Evolutionary conservation across 129 eudicot genomes (phyloP).

Genomic region (Artemisia argyi): DNA sequence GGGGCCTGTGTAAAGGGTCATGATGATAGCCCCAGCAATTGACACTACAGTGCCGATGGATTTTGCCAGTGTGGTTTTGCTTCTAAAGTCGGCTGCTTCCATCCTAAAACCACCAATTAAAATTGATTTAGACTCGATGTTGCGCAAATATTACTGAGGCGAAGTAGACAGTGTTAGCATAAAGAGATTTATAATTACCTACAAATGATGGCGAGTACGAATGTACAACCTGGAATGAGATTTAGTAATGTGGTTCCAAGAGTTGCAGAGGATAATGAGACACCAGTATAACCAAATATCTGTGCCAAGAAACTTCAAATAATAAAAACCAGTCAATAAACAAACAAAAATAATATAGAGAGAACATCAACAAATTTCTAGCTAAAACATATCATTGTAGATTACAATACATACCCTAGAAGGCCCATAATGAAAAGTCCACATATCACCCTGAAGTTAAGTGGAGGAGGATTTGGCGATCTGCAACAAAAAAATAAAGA

Average conservation of each 20-base stretch:
- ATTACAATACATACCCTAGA: slow-evolving; percentile 63
- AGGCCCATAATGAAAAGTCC: slow-evolving; percentile 64
- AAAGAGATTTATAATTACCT: slow-evolving; percentile 40
- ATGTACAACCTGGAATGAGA: slow-evolving; percentile 84
- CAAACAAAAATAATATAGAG: no score
- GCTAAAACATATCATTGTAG: neutral
- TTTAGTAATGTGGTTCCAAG: slow-evolving; percentile 79
- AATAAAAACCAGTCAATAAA: neutral
- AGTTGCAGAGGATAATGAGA: slow-evolving; percentile 61
- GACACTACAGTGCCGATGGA: slow-evolving; percentile 67
- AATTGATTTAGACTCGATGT: slow-evolving; percentile 22
- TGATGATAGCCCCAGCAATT: slow-evolving; percentile 69
- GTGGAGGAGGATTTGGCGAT: slow-evolving; percentile 47
- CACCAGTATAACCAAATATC: slow-evolving; percentile 80
- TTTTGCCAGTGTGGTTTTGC: slow-evolving; percentile 53
- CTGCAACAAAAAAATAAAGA: slow-evolving; percentile 34
- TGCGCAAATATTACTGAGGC: neutral
- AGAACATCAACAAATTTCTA: no score
- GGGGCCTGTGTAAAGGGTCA: slow-evolving; percentile 78
- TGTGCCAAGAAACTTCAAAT: slow-evolving; percentile 60
- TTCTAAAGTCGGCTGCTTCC: slow-evolving; percentile 54
- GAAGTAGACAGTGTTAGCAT: neutral
- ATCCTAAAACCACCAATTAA: slow-evolving; percentile 44
- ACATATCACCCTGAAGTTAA: slow-evolving; percentile 46
- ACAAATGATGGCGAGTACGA: slow-evolving; percentile 66